Evolutionary conservation across 2,329 filamentous ascomycete species (phyloP), one percentile per base, ranked within the genome.

Genomic region (Aspergillus flavus): DNA sequence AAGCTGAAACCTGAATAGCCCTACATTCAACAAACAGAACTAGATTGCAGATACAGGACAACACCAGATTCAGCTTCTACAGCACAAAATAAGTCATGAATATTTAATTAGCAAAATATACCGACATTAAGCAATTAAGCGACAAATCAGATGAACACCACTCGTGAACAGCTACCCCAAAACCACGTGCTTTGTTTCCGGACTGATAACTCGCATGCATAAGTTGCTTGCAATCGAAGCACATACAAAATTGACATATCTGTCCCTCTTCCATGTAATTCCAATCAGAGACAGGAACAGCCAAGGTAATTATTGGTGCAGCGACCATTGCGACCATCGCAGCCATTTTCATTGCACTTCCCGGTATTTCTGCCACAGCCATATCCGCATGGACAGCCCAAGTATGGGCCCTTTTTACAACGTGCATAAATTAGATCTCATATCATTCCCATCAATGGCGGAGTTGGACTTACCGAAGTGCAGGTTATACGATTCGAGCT

Each of bases 341-440:
- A 61, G 7, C 61, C 61, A n/a, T 58, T 60, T 16, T 63, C 58
- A 23, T 63, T 61, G 23, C 62, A 64, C 6, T 6, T 23, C 2
- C 62, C 62, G 6, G 30, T 45, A 23, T 61, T 45, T 0, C 12
- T 32, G 9, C 58, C 62, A 48, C 62, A 64, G 23, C 62, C 62
- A 55, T 61, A 61, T 45, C 62, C 62, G 16, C 62, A 64, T 28
- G 9, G 58, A 26, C 62, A 64, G 9, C 62, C 62, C 9, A 61
- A 34, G 21, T 64, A 64, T 6, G 9, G 58, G 5, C 62, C 62
- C 62, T 64, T 1, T 4, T 43, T 6, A 1, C 19, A 41, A 10
- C 4, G 45, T n/a, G 16, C 12, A 30, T 26, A 23, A 53, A 11
- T 6, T 30, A 36, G 21, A 11, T 45, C 10, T 4, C 14, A 26